phyloP scores from a whole-genome alignment of 495 filamentous ascomycete genomes.

The Penicillium arizonense region DNA sequence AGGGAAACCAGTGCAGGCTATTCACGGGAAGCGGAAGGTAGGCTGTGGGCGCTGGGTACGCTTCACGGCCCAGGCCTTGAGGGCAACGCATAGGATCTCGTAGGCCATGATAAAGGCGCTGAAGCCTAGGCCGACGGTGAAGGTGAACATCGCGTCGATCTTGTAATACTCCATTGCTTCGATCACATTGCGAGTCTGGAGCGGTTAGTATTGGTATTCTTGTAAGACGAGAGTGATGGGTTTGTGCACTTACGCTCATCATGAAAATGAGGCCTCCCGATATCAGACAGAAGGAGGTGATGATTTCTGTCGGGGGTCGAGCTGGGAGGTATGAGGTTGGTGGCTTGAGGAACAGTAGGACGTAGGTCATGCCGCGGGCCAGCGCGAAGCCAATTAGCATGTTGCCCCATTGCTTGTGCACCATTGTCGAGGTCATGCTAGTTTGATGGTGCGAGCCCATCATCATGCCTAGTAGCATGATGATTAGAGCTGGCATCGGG shows the following conservation, averaged over 20 bases:
- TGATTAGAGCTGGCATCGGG: constrained; percentile 83
- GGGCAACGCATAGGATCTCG: constrained; percentile 70
- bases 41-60: constrained; percentile 46
- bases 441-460: constrained; percentile 91
- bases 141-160: constrained; percentile 84
- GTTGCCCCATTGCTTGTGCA: constrained; percentile 93
- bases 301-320: constrained; percentile 86
- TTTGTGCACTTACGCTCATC: constrained; percentile 65
- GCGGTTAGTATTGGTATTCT: neutral
- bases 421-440: constrained; percentile 83
- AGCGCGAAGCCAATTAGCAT: constrained; percentile 80
- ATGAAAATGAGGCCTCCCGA: constrained; percentile 90
- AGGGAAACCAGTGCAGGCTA: constrained; percentile 2
- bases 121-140: constrained; percentile 85
- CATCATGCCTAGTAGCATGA: constrained; percentile 85
- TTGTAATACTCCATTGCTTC: constrained; percentile 71
- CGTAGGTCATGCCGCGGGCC: constrained; percentile 76
- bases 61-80: constrained; percentile 85
- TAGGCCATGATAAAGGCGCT: constrained; percentile 85
- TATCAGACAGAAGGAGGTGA: constrained; percentile 83
- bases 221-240: neutral
- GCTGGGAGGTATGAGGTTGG: constrained; percentile 80
- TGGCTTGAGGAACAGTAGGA: constrained; percentile 76
- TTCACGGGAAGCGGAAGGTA: constrained; percentile 23
- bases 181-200: constrained; percentile 68